Evolutionary conservation across 345 rosid genomes (phyloP).

Genomic region (Pugionium cornutum): DNA sequence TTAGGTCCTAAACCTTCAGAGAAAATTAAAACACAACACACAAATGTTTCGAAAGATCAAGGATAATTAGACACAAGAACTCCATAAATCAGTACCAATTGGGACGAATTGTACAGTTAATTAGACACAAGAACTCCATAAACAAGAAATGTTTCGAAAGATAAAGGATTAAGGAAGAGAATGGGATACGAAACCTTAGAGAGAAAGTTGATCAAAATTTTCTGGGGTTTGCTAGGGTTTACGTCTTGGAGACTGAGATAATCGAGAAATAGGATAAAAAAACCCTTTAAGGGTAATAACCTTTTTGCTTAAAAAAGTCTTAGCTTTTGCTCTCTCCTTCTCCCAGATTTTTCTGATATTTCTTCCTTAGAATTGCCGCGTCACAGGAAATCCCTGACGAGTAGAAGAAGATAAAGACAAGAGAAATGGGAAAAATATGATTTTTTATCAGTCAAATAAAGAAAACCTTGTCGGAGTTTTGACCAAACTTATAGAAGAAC

Average conservation of each 20-base stretch:
- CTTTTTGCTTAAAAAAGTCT: constrained; percentile 8
- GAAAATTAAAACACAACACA: not conserved
- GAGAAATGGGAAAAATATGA: constrained; percentile 15
- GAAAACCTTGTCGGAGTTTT: constrained; percentile 29
- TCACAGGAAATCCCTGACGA: constrained; percentile 31
- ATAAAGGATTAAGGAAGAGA: not conserved
- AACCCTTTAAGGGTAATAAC: constrained; percentile 1
- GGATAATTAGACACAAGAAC: too few relatives aligned
- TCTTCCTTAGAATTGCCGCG: constrained; percentile 35
- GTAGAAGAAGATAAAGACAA: constrained; percentile 19
- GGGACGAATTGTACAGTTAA: too few relatives aligned
- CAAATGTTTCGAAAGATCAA: not conserved
- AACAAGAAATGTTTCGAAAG: not conserved
- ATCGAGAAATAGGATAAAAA: not conserved
- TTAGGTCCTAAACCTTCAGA: not conserved
- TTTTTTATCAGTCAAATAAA: constrained; percentile 31
- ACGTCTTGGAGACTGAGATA: not conserved
- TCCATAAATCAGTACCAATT: too few relatives aligned
- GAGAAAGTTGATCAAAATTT: not conserved
- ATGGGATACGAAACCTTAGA: constrained; percentile 8
- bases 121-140: too few relatives aligned
- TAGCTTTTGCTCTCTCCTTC: constrained; percentile 6
- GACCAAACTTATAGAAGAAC: constrained; percentile 29
- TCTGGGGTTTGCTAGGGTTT: constrained; percentile 15
- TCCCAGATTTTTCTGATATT: not conserved